Conservation (phyloP, 2,329 filamentous ascomycete genomes). For the Cercospora canescens region DNA sequence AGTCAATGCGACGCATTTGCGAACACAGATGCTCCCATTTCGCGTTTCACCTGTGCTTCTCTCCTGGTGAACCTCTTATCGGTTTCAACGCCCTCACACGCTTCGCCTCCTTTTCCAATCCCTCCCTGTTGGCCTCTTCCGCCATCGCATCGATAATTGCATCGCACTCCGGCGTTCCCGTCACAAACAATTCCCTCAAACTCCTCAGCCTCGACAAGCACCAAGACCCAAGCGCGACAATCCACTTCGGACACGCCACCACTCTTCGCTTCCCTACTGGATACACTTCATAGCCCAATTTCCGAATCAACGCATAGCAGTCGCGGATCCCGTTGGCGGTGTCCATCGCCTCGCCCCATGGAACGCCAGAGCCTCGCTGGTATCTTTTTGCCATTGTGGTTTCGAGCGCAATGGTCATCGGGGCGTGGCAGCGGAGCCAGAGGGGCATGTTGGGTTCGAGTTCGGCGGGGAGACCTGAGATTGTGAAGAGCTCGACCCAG, state of each 20-base stretch:
- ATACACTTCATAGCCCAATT: not conserved
- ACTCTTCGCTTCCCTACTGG: not conserved
- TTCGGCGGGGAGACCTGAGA: not conserved
- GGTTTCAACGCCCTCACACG: not conserved
- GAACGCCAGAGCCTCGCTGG: not conserved
- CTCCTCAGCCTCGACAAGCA: not conserved
- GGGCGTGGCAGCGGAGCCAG: not conserved
- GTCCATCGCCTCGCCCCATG: not conserved
- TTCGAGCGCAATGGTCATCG: not conserved
- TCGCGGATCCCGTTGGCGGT: not conserved
- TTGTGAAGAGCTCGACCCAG: not conserved
- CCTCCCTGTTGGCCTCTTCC: not conserved
- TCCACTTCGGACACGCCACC: not conserved
- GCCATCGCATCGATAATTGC: not conserved
- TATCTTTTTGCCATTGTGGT: not conserved
- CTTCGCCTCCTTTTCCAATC: not conserved
- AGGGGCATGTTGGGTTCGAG: not conserved
- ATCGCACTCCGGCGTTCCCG: not conserved
- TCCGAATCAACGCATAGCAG: not conserved
- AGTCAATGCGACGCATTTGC: no score
- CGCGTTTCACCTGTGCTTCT: not conserved
- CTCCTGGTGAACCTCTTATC: not conserved
- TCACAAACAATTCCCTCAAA: not conserved
- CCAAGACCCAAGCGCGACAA: not conserved
- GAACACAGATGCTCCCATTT: no score